Evolutionary conservation across 768 basidiomycete species (phyloP).

Genomic region (Floccularia luteovirens): DNA sequence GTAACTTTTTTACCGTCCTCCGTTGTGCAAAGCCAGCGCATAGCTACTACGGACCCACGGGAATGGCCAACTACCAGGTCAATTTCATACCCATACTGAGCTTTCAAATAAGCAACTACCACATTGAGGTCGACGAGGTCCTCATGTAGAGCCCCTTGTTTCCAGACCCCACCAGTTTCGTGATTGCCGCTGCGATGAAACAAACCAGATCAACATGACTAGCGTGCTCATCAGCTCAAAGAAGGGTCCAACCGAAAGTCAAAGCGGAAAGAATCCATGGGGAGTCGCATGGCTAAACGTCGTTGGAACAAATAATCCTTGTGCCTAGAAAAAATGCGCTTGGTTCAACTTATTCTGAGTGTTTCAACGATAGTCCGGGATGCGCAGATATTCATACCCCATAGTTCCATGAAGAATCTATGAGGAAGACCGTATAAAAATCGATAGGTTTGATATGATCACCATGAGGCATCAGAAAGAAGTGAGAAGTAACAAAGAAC

Average conservation of each 20-base stretch:
- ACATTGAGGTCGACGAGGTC: conserved; percentile 61
- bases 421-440: conserved; percentile 5
- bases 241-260: conserved; percentile 66
- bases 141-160: conserved; percentile 46
- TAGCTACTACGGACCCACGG: conserved; percentile 60
- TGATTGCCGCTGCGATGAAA: conserved; percentile 54
- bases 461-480: conserved; percentile 6
- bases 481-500: conserved; percentile 14
- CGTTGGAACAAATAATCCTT: conserved; percentile 83
- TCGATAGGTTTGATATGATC: conserved; percentile 9
- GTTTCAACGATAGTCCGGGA: conserved; percentile 14
- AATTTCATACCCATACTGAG: conserved; percentile 55
- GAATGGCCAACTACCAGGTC: conserved; percentile 75
- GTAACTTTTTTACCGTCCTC: conserved; percentile 48
- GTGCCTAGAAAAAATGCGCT: conserved; percentile 40
- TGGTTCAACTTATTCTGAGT: conserved; percentile 8
- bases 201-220: not conserved
- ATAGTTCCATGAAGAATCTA: conserved; percentile 77
- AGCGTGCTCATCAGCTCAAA: not conserved
- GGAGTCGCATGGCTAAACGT: conserved; percentile 53
- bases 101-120: conserved; percentile 56
- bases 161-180: conserved; percentile 66
- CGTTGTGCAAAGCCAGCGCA: conserved; percentile 62
- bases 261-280: conserved; percentile 78
- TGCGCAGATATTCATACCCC: conserved; percentile 46